Base-by-base conservation (phyloP, 768 basidiomycete genomes). In the Lactarius akahatsu region DNA sequence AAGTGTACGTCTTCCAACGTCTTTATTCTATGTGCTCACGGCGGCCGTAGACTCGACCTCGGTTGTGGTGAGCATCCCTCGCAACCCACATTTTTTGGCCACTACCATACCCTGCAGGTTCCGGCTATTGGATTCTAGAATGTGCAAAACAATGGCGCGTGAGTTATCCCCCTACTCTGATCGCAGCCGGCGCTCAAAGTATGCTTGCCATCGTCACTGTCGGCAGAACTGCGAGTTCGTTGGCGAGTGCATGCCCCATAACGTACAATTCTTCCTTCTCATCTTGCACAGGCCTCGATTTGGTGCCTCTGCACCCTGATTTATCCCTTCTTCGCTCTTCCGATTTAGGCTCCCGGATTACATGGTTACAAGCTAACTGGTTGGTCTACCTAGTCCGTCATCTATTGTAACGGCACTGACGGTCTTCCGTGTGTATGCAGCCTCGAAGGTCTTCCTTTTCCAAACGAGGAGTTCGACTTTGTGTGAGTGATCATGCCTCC, bases 351-450 rank as follows among this genome's bases (percentile, higher is more conserved):
- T 78, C 81, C 16, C 79, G 89, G 66, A 82, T 92, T 38, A 86
- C 83, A 60, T 92, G 89, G 89, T 80, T 88, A 1, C 87, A 89
- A 63, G 81, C 82, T 4, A 91, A 90, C 70, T 90, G 90, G 89
- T 90, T 69, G 54, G 87, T 77, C 57, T 20, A 10, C 38, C 72
- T 47, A 30, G 47, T 63, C 43, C 40, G 62, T 41, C 57, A 41
- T 61, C 41, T 61, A 50, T 52, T 30, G 30, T 61, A 57, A 28
- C 16, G n/a, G 26, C 57, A 62, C 50, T 59, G 23, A 41, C 50
- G 20, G 47, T 41, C 62, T 62, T 71, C 50, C 64, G 16, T 61
- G 20, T 38, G 58, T 26, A 23, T 28, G 36, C 68, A 90, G 89
- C 73, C 78, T 92, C 30, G 87, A 90, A 63, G 79, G 79, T 0